Evolutionary conservation across 1,284 basidiomycete species (phyloP).

Genomic region (Fistulinella cinereoalba): DNA sequence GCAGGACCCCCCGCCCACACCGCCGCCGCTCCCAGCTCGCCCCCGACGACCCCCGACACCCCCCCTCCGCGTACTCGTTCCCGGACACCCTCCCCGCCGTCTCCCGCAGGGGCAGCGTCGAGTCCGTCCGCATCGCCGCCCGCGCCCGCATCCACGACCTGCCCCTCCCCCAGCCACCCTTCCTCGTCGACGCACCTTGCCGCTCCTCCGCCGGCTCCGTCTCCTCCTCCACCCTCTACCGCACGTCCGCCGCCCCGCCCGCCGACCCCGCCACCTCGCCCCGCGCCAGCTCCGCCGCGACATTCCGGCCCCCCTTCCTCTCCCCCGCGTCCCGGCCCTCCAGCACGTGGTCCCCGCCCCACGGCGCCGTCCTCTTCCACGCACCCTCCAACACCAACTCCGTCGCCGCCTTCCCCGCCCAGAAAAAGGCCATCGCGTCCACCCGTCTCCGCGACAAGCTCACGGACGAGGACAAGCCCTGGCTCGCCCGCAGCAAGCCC

Average conservation of each 20-base stretch:
- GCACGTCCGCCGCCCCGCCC: conserved; percentile 26
- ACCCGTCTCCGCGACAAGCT: conserved; percentile 50
- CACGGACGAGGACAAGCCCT: conserved; percentile 50
- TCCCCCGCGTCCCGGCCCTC: conserved; percentile 65
- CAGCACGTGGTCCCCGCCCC: conserved; percentile 57
- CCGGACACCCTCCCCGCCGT: conserved; percentile 55
- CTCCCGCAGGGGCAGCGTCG: conserved; percentile 33
- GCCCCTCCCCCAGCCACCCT: conserved; percentile 50
- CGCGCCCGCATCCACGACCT: conserved; percentile 18
- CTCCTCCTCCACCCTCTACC: conserved; percentile 27
- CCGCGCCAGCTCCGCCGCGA: conserved; percentile 46
- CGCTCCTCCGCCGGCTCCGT: conserved; percentile 24
- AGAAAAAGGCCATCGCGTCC: conserved; percentile 46
- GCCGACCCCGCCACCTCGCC: conserved; percentile 3
- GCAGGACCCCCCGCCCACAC: conserved; percentile 20
- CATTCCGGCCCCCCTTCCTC: conserved; percentile 67
- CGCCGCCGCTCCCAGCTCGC: conserved; percentile 32
- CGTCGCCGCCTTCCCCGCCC: conserved; percentile 35
- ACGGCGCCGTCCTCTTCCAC: conserved; percentile 19
- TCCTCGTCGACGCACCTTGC: conserved; percentile 47
- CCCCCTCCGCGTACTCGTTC: conserved; percentile 48
- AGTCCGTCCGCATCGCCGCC: conserved; percentile 34
- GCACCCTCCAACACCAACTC: conserved; percentile 35
- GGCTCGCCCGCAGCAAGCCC: conserved; percentile 38
- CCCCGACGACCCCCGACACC: conserved; percentile 26